Evolutionary conservation across 805 yeast species (phyloP), one percentile per base, ranked within the genome.

Genomic region (Metschnikowia vanudenii): DNA sequence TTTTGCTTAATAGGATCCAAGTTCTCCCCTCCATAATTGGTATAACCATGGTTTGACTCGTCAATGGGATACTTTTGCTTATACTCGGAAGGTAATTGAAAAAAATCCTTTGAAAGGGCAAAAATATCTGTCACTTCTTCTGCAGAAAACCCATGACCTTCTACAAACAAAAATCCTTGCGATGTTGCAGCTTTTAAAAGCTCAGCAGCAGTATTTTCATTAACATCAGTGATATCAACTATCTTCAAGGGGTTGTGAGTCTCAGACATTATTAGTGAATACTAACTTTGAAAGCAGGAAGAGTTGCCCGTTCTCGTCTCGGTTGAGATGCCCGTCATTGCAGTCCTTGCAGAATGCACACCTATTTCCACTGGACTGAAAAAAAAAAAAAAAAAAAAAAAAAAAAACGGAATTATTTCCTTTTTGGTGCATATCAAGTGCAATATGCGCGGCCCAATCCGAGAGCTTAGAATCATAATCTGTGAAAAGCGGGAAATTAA

Each of bases 91-190:
- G 88, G 81, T 22, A 78, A 62, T 2, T 70, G 64, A 55, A 84
- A 83, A 61, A 76, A 82, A 18, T 67, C 59, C 49, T 71, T 65
- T 10, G 85, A 77, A 28, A 80, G 46, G n/a, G 58, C 62, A 51
- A 83, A 82, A 37, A 78, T 59, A 2, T 60, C 61, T 35, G 76
- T 74, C 11, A 83, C 82, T 47, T 83, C 87, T 7, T 66, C 60
- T 48, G 73, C 75, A 1, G 78, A 63, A 57, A 84, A 80, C n/a
- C 74, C 82, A 53, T 82, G 85, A 6, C 89, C 89, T 53, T 82
- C 85, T 4, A 84, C 69, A 46, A 81, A 81, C 13, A 84, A 64
- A 56, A 84, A 84, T 1, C 89, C 89, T 51, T 81, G 84, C 2
- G 77, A 63, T n/a, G 75, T 65, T 10, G 85, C 85, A 1, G 88